Conservation (phyloP, 2,329 filamentous ascomycete genomes). For the Apiospora saccharicola region DNA sequence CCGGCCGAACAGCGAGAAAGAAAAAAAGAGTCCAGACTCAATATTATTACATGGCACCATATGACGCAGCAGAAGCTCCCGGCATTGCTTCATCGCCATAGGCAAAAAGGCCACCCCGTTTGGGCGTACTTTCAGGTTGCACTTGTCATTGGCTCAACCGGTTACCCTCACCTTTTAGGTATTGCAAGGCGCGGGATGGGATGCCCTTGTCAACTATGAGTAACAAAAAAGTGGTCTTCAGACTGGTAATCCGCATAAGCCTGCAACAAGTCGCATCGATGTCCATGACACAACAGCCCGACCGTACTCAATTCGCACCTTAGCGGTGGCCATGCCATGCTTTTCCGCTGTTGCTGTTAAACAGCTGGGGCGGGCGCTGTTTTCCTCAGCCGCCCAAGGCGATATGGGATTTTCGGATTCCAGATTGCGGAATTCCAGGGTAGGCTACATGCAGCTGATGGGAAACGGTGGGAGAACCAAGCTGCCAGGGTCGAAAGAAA, state of each 20-base stretch:
- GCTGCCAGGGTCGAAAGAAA: background rate
- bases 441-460: conserved; percentile 7
- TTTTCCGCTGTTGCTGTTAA: background rate
- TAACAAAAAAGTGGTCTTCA: background rate
- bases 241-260: conserved; percentile 21
- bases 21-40: no score
- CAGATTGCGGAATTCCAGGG: background rate
- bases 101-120: background rate
- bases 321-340: background rate
- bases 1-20: background rate
- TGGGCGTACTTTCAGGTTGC: background rate
- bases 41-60: conserved; percentile 1
- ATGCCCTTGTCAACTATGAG: conserved; percentile 10
- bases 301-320: background rate
- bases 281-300: conserved; percentile 8
- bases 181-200: conserved; percentile 13
- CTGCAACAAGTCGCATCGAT: conserved; percentile 17
- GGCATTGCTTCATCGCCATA: background rate
- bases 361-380: background rate
- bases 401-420: background rate
- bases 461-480: conserved; percentile 3
- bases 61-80: background rate
- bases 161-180: background rate
- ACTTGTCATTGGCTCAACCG: conserved; percentile 12
- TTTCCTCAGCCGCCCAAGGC: conserved; percentile 16